Evolutionary conservation across 495 filamentous ascomycete genomes (phyloP).

Genomic region (Hyaloscypha hepaticicola): DNA sequence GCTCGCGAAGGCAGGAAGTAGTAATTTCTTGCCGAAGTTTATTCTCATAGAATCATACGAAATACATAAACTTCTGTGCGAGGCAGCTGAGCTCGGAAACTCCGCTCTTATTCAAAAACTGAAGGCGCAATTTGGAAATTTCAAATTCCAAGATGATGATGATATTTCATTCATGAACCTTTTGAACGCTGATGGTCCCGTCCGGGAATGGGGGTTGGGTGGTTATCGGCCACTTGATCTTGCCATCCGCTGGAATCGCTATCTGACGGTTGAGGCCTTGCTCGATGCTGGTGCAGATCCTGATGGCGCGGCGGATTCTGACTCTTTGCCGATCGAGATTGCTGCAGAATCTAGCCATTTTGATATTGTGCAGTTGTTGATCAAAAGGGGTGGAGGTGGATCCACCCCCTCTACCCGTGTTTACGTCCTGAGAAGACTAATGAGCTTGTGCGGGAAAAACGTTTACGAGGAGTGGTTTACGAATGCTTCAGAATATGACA

Average conservation of each 20-base stretch:
- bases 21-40: neutral
- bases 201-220: neutral
- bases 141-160: neutral
- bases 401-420: neutral
- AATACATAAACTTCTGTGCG: neutral
- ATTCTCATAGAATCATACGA: neutral
- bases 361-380: neutral
- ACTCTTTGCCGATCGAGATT: neutral
- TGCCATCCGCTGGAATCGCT: neutral
- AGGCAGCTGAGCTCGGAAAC: neutral
- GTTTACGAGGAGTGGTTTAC: neutral
- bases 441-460: neutral
- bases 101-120: neutral
- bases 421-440: neutral
- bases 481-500: no score
- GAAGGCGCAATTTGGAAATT: neutral
- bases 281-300: neutral
- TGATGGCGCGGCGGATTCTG: neutral
- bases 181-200: neutral
- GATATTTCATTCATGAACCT: neutral
- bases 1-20: neutral
- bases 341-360: neutral
- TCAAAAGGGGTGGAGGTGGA: neutral
- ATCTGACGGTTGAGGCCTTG: neutral
- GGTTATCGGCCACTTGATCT: neutral